Base-by-base conservation (phyloP, 1,284 basidiomycete species). In the Pseudozyma sp. region DNA sequence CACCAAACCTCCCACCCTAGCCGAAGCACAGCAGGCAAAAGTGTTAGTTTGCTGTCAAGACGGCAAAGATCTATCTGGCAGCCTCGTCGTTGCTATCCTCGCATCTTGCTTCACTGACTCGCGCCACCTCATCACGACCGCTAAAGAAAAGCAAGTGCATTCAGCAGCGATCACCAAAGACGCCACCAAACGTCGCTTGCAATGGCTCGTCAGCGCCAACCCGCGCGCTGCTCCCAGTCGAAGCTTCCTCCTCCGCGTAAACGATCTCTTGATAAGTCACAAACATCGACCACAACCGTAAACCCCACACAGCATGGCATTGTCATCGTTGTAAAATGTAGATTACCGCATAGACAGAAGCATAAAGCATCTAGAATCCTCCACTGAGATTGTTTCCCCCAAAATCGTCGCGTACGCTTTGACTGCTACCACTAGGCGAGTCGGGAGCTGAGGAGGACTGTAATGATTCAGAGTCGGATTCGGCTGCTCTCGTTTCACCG, bases 181-280 rank as follows among this genome's bases (percentile, higher is more conserved):
- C 21, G 86, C 88, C 16, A 88, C 93, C 64, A 88, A 88, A 35
- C 90, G 87, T 31, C 87, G 93, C 14, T 86, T 94, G 40, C 90
- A 94, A 79, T 94, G 93, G 93, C 89, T 94, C 54, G 91, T 93
- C 61, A 87, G 90, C 5, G 90, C 89, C 77, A 86, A 89, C n/a
- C 90, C 92, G 1, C 84, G 87, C 53, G 90, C 91, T 1, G 93
- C 93, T 78, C 92, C 93, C 1, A 89, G 91, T 31, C 87, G 93
- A 49, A 87, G 88, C 9, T 92, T 91, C 21, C 86, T 94, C 61
- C 92, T 93, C 81, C 87, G 91, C 9, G 89, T 93, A 47, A 93
- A 94, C 77, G 91, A 92, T 76, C 92, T 89, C 73, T 85, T 93
- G 31, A 86, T 93, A 87, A 85, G 92, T 92, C 12, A 92, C 85